Conservation (phyloP, 352 stramenopile species). For the Stephanocyclus meneghinianus region DNA sequence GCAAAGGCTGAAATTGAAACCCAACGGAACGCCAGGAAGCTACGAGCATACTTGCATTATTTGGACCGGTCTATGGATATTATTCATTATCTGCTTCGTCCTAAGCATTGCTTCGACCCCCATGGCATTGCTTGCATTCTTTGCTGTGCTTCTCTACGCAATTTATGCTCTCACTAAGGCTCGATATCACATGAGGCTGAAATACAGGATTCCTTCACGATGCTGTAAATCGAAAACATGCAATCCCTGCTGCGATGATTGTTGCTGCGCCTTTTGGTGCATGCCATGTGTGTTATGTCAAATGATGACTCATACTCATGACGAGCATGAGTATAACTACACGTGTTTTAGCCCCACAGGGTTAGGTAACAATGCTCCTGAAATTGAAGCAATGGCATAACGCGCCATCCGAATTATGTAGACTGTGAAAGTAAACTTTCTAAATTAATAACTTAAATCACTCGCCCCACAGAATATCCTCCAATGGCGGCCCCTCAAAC, state of each 20-base stretch:
- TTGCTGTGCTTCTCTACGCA: background rate
- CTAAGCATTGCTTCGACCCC: background rate
- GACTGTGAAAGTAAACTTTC: background rate
- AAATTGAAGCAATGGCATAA: background rate
- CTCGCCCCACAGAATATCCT: slow-evolving; percentile 16
- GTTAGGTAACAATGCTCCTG: background rate
- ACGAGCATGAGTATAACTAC: background rate
- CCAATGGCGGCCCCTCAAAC: slow-evolving; percentile 37
- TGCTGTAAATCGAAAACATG: background rate
- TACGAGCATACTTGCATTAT: background rate
- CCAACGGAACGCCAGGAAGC: background rate
- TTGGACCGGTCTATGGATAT: slow-evolving; percentile 4
- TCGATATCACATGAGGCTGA: background rate
- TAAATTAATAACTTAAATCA: background rate
- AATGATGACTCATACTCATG: slow-evolving; percentile 7
- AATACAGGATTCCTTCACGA: background rate
- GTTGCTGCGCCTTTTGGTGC: background rate
- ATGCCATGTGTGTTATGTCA: slow-evolving; percentile 4
- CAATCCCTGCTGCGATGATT: background rate
- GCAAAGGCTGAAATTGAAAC: background rate
- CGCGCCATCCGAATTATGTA: background rate
- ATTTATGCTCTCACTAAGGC: slow-evolving; percentile 3
- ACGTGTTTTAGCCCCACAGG: background rate
- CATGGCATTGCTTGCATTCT: background rate
- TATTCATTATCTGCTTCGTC: background rate